Base-by-base conservation (phyloP, 1,139 yeast genomes). In the Protomyces inouyei region DNA sequence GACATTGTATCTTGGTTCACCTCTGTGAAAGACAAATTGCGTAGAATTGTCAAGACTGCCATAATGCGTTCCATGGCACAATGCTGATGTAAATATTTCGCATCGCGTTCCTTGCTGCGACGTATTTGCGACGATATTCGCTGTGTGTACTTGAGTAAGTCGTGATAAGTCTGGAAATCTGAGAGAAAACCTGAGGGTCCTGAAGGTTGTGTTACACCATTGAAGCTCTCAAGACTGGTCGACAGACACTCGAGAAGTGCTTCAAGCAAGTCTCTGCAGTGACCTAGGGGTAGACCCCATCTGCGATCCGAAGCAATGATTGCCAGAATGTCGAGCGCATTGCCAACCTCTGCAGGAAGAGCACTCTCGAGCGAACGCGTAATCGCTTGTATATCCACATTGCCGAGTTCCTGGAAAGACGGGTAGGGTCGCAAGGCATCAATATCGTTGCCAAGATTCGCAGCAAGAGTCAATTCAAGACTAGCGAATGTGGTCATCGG, bases 231-330 rank as follows among this genome's bases (percentile, higher is more conserved):
- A 3, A 37, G 36, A 16, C 53, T 32, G 35, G 25, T 52, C 21
- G 51, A 37, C 43, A 59, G 14, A 8, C 52, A 52, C 8, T 52
- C 63, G 16, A 59, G 52, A n/a, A 59, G 57, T n/a, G 51, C 43
- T n/a, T 59, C 57, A 3, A 59, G 57, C 18, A 59, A 38, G 37
- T 59, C 63, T 10, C 57, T 32, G 23, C 63, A 59, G 28, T 59
- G 63, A n/a, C 40, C 35, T 3, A 59, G 53, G 18, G 63, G 63
- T 10, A 59, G 18, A 4, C 63, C 63, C 63, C 63, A 59, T n/a
- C 63, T 37, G 28, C 63, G 56, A 43, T 59, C 63, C 10, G 45
- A 43, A 12, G 63, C 63, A 18, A 59, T 59, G 18, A 59, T 48
- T 4, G 28, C 48, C 23, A 59, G 32, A 18, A 59, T 40, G 28